A percentile compares a stretch with the other conserved stretches of the same genome.
Conservation (phyloP, 768 basidiomycete genomes). For the Leucocoprinus leucothites region DNA sequence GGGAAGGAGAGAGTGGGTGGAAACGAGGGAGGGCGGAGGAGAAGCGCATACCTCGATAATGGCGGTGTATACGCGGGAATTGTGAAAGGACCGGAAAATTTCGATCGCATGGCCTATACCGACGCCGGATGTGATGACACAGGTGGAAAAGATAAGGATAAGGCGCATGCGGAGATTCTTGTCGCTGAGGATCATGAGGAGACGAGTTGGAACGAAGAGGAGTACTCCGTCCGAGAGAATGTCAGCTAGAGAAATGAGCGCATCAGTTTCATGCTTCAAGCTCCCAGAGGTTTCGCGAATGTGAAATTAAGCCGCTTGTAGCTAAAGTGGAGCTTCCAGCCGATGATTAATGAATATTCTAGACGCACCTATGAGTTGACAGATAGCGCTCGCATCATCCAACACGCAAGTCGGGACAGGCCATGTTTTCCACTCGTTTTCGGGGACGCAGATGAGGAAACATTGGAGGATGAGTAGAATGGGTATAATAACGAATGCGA, state of each 20-base stretch:
- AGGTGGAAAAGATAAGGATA: constrained; percentile 53
- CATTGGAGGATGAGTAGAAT: constrained; percentile 40
- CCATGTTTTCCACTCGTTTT: constrained; percentile 9
- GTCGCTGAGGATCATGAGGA: constrained; percentile 41
- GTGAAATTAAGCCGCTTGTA: too few relatives aligned
- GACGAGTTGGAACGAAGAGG: constrained; percentile 39
- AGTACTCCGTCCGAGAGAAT: constrained; percentile 41
- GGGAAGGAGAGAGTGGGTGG: too few relatives aligned
- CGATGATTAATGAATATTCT: too few relatives aligned
- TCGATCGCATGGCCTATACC: constrained; percentile 43
- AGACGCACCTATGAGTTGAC: constrained; percentile 6
- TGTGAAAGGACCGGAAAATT: constrained; percentile 24
- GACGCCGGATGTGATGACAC: constrained; percentile 43
- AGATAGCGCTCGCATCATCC: constrained; percentile 3
- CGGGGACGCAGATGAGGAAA: constrained; percentile 40
- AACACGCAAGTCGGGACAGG: neutral
- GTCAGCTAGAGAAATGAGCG: neutral
- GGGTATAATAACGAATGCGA: constrained; percentile 26
- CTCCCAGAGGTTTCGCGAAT: too few relatives aligned
- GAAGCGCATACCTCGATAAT: constrained; percentile 1
- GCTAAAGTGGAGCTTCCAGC: too few relatives aligned
- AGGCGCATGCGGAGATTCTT: constrained; percentile 36
- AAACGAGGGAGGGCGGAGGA: neutral
- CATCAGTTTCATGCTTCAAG: neutral
- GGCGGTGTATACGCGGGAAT: neutral